Conservation (phyloP, 495 filamentous ascomycete genomes). For the Penicillium bovifimosum region DNA sequence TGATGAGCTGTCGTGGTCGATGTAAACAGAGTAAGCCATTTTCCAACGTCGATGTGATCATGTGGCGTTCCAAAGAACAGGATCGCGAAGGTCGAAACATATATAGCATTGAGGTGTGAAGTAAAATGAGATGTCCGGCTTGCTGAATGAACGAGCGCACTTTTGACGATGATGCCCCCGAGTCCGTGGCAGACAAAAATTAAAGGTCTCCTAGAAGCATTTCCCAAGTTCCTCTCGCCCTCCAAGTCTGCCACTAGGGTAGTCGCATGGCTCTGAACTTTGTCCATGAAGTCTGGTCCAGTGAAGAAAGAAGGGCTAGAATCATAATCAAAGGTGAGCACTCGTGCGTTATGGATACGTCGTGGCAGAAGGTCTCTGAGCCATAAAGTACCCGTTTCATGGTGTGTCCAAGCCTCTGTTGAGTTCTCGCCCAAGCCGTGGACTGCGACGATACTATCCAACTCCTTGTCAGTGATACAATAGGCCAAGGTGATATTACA, state of each 20-base stretch:
- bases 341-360: slow-evolving; percentile 11
- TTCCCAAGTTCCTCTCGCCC: too few relatives aligned
- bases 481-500: too few relatives aligned
- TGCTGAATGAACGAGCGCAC: slow-evolving; percentile 22
- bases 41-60: slow-evolving; percentile 12
- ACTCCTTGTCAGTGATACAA: neutral
- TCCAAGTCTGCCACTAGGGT: slow-evolving; percentile 32
- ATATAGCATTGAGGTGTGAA: slow-evolving; percentile 24
- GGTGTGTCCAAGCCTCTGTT: slow-evolving; percentile 20
- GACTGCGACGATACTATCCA: slow-evolving; percentile 30
- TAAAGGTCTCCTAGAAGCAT: too few relatives aligned
- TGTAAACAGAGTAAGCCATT: neutral
- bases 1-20: neutral
- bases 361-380: slow-evolving; percentile 11
- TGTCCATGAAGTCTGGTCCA: slow-evolving; percentile 2
- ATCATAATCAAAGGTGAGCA: slow-evolving; percentile 21
- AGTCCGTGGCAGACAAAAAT: too few relatives aligned
- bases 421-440: slow-evolving; percentile 33
- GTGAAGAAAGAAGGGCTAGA: slow-evolving; percentile 9
- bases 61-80: slow-evolving; percentile 34
- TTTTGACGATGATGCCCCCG: slow-evolving; percentile 40
- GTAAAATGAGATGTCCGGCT: slow-evolving; percentile 15
- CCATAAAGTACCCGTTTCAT: slow-evolving; percentile 11
- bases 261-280: slow-evolving; percentile 15
- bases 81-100: slow-evolving; percentile 22